Evolutionary conservation across 306 rosid species (phyloP).

Genomic region (Ochetophila trinervis): DNA sequence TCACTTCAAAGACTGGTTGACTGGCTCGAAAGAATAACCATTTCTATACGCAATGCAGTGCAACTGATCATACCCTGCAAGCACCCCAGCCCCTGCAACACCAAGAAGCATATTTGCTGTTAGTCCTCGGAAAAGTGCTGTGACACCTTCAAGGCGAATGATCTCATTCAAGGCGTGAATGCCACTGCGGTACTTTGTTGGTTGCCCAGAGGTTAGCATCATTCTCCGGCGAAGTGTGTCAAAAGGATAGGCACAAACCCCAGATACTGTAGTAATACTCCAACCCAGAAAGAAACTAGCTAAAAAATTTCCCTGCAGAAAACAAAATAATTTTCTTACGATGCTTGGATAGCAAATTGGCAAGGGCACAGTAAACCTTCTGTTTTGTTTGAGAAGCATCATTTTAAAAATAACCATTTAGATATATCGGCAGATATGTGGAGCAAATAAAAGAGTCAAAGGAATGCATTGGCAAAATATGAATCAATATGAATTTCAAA

Average conservation of each 20-base stretch:
- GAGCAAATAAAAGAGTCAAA: background rate
- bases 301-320: conserved; percentile 70
- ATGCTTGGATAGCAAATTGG: background rate
- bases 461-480: background rate
- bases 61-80: conserved; percentile 84
- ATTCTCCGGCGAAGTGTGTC: conserved; percentile 88
- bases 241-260: conserved; percentile 90
- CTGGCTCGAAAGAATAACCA: conserved; percentile 31
- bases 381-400: no score
- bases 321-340: conserved; percentile 7
- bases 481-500: background rate
- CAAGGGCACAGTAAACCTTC: no score
- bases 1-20: conserved; percentile 48
- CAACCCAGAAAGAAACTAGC: conserved; percentile 96
- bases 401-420: background rate
- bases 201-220: conserved; percentile 95
- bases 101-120: conserved; percentile 93
- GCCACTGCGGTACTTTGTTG: conserved; percentile 54
- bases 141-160: conserved; percentile 68
- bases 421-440: background rate
- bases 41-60: conserved; percentile 51
- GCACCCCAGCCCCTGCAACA: conserved; percentile 95
- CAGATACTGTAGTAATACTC: conserved; percentile 79
- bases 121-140: conserved; percentile 73
- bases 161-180: conserved; percentile 77